Conservation (phyloP, 768 basidiomycete species). For the Suillus subluteus region DNA sequence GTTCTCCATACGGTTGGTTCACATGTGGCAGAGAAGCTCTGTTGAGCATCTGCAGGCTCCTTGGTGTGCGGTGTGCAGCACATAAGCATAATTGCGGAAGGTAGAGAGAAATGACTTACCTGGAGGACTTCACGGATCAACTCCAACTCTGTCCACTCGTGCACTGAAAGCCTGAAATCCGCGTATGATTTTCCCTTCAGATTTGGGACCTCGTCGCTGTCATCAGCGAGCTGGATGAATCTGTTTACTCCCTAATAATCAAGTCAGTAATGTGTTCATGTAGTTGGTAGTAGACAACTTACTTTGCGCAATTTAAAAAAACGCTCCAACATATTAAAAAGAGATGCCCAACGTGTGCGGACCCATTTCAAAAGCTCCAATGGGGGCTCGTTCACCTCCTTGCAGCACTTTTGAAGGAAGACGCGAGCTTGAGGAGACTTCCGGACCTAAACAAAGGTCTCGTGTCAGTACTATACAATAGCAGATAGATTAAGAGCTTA, state of each 20-base stretch:
- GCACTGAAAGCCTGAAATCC: too few species aligned
- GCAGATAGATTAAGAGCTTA: not conserved
- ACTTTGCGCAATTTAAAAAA: not conserved
- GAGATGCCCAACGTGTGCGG: not conserved
- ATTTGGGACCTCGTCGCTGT: slow-evolving; percentile 14
- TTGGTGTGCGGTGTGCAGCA: too few species aligned
- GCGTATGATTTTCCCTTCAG: too few species aligned
- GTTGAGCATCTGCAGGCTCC: too few species aligned
- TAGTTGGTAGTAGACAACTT: not conserved
- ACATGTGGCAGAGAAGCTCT: too few species aligned
- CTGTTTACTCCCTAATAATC: slow-evolving; percentile 3
- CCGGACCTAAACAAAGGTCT: not conserved
- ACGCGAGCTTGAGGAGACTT: not conserved
- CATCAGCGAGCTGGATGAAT: slow-evolving; percentile 22
- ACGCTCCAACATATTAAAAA: not conserved
- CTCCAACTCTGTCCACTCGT: too few species aligned
- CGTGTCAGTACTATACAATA: too few species aligned
- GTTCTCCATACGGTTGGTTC: too few species aligned
- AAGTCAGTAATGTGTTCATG: not conserved
- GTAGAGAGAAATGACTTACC: too few species aligned
- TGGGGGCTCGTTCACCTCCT: not conserved
- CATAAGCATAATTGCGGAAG: too few species aligned
- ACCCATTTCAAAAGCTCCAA: too few species aligned
- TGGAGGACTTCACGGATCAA: too few species aligned
- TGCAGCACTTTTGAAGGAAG: not conserved